These are phyloP conservation scores for Lupinus albus DNA, from an alignment of 306 rosid species.

Conservation along the genomic window DNA sequence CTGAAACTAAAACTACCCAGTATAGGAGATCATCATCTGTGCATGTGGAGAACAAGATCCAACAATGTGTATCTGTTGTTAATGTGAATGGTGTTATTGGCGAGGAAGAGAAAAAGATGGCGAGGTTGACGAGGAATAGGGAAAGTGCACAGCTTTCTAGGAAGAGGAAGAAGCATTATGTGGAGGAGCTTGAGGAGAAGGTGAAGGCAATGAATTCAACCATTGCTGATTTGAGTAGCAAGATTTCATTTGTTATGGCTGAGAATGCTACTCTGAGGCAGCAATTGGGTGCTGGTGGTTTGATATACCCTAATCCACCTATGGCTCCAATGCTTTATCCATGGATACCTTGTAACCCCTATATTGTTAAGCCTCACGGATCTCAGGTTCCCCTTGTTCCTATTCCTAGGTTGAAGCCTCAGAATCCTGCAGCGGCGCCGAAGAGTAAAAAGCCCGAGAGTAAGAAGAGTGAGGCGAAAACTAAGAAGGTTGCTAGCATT, in stretches of 20 bases:
- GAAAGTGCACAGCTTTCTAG: constrained; percentile 99
- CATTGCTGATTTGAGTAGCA: constrained; percentile 73
- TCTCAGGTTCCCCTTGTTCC: constrained; percentile 91
- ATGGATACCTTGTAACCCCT: constrained; percentile 78
- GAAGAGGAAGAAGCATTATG: constrained; percentile 95
- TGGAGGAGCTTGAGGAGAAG: constrained; percentile 94
- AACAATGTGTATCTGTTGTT: constrained; percentile 32
- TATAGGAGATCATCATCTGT: constrained; percentile 46
- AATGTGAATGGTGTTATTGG: constrained; percentile 34
- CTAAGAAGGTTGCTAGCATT: constrained; percentile 96
- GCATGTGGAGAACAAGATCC: constrained; percentile 35
- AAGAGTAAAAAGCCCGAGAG: constrained; percentile 58
- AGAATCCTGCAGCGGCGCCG: constrained; percentile 52
- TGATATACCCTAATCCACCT: constrained; percentile 74
- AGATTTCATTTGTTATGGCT: constrained; percentile 71
- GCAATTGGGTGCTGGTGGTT: constrained; percentile 73
- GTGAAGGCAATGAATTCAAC: constrained; percentile 83
- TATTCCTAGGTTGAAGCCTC: constrained; percentile 85
- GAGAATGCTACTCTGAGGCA: constrained; percentile 87
- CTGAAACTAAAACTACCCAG: constrained; percentile 62
- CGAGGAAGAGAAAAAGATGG: constrained; percentile 70
- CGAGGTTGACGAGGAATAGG: constrained; percentile 85
- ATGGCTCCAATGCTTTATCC: constrained; percentile 78
- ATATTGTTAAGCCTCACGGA: constrained; percentile 76
- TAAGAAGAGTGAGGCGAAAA: constrained; percentile 69